Evolutionary conservation across 2,329 filamentous ascomycete genomes (phyloP), one percentile per base, ranked within the genome.

Genomic region (Diaporthe destruens): DNA sequence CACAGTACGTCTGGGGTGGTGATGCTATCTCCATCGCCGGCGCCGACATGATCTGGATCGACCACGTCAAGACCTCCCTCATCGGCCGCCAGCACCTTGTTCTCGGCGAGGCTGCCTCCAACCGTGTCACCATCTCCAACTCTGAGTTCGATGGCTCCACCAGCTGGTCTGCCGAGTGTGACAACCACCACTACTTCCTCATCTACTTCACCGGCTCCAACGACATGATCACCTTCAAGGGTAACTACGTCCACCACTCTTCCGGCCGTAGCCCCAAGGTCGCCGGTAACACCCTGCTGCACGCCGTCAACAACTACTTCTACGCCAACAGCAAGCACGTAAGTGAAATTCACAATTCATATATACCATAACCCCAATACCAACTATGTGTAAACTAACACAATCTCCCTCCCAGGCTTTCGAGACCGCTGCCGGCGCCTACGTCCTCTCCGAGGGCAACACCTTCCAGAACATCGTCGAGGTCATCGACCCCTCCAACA

Each of bases 301-400:
- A 91, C 80, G 87, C 86, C 56, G 87, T 89, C 79, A 90, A 90
- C 87, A 91, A 90, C 85, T 89, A 87, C 85, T 90, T 84, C 82
- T 84, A 88, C 78, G 83, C 85, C 77, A 87, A 86, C 80, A 56
- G 47, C 61, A 66, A 66, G 61, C 61, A 66, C 61, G 61, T 57
- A 57, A 57, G 55, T 57, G 3, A 36, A 42, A 6, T 42, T 14
- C 9, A 36, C 29, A 23, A n/a, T 3, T 0, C 9, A 47, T 7
- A n/a, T 1, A n/a, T 9, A 5, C 18, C 8, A 12, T 29, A 1
- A 29, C 18, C 54, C 0, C 18, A 39, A 39, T 16, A 39, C 20
- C 1, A 6, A 23, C 20, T 11, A 7, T 4, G 6, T 16, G 3
- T 16, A 2, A 2, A 6, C 11, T 23, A 12, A 56, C 54, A 34